Percentiles rank a stretch among this genome's conserved stretches.
These are phyloP conservation scores for Tephrocybe sp. DNA, from an alignment of 768 basidiomycete species.

Conservation along the genomic window DNA sequence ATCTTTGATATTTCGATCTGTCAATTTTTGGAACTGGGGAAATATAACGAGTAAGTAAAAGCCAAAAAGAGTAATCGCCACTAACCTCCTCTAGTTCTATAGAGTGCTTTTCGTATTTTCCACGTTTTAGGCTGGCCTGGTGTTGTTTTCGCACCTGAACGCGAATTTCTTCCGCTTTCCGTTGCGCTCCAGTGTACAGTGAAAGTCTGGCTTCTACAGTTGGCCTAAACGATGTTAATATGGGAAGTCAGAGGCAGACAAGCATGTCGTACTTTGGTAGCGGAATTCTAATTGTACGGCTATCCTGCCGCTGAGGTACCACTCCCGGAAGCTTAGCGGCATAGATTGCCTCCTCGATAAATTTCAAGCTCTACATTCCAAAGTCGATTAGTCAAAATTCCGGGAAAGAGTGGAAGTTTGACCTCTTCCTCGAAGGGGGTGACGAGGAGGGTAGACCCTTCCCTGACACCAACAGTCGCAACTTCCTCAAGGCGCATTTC, in stretches of 20 bases:
- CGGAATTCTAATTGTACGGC: constrained; percentile 72
- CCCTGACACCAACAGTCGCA: constrained; percentile 77
- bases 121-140: constrained; percentile 62
- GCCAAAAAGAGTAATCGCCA: not conserved
- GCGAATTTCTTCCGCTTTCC: constrained; percentile 72
- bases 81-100: constrained; percentile 68
- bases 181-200: constrained; percentile 51
- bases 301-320: constrained; percentile 68
- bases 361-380: constrained; percentile 65
- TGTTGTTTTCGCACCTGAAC: constrained; percentile 74
- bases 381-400: constrained; percentile 16
- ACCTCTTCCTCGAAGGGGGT: constrained; percentile 81
- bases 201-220: constrained; percentile 70
- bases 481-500: constrained; percentile 58
- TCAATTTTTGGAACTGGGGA: constrained; percentile 70
- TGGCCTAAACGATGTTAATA: constrained; percentile 42
- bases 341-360: constrained; percentile 72
- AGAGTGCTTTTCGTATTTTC: constrained; percentile 67
- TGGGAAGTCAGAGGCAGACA: not conserved
- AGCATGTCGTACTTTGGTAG: constrained; percentile 62
- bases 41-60: not conserved
- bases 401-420: constrained; percentile 25
- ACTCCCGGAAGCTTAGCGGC: constrained; percentile 72
- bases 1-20: constrained; percentile 58
- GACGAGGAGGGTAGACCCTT: constrained; percentile 70